phyloP scores from a whole-genome alignment of 2,329 filamentous ascomycete genomes.

The Decorospora gaudefroyi region DNA sequence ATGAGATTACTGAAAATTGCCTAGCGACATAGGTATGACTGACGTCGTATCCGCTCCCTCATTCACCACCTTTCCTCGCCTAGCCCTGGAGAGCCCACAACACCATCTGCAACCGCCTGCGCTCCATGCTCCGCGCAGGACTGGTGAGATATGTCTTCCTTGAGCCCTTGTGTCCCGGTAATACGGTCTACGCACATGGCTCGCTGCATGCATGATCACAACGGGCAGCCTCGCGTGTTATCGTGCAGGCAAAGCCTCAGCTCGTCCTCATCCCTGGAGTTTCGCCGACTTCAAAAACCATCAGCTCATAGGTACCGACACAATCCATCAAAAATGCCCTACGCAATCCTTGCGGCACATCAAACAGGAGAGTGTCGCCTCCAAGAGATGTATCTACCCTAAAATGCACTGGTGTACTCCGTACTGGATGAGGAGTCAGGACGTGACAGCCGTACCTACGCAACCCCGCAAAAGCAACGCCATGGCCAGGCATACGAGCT shows the following conservation, averaged over 20 bases:
- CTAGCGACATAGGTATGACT: too few species aligned
- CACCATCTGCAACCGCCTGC: too few species aligned
- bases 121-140: too few species aligned
- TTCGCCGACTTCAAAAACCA: background rate
- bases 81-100: too few species aligned
- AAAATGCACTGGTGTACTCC: background rate
- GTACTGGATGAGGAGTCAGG: too few species aligned
- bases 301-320: background rate
- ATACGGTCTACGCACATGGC: too few species aligned
- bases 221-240: background rate
- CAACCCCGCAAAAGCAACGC: constrained; percentile 4
- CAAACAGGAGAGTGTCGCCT: background rate
- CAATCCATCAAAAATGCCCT: background rate
- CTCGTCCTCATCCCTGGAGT: background rate
- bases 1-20: too few species aligned
- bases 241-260: background rate
- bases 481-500: constrained; percentile 5
- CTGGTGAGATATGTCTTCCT: too few species aligned
- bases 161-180: too few species aligned
- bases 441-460: background rate
- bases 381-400: background rate
- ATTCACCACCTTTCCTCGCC: too few species aligned
- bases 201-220: too few species aligned
- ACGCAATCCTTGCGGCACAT: background rate
- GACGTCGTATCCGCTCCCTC: too few species aligned